phyloP scores from a whole-genome alignment of 2,329 filamentous ascomycete genomes.

The Trichoderma brevicompactum region DNA sequence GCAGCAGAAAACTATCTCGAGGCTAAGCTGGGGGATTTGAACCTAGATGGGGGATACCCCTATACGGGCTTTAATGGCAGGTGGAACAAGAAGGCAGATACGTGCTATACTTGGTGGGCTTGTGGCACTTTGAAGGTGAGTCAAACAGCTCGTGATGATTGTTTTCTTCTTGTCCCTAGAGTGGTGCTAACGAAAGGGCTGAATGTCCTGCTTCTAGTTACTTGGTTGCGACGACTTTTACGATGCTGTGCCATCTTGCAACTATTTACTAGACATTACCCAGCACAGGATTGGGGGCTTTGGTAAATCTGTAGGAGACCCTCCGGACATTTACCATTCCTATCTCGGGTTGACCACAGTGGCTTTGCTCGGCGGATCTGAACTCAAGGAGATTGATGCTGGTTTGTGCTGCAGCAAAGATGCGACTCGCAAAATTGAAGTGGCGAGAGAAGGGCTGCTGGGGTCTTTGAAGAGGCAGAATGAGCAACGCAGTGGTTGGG shows the following conservation, averaged over 20 bases:
- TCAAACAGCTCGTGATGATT: not conserved
- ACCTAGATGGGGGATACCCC: constrained; percentile 40
- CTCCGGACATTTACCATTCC: constrained; percentile 83
- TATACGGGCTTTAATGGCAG: constrained; percentile 86
- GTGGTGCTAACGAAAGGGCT: constrained; percentile 38
- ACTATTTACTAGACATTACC: constrained; percentile 81
- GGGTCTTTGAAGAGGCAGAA: constrained; percentile 27
- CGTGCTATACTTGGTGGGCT: constrained; percentile 96
- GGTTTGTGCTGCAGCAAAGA: constrained; percentile 74
- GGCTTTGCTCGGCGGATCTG: constrained; percentile 70
- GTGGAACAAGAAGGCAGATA: constrained; percentile 89
- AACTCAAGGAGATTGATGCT: constrained; percentile 73
- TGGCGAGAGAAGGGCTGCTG: constrained; percentile 49
- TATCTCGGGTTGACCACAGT: constrained; percentile 86
- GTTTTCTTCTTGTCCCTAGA: constrained; percentile 37
- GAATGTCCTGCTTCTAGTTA: constrained; percentile 48
- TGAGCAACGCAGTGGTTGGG: constrained; percentile 28
- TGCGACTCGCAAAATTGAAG: constrained; percentile 55
- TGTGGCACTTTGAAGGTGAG: constrained; percentile 62
- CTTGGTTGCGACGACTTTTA: constrained; percentile 63
- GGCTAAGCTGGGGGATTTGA: constrained; percentile 43
- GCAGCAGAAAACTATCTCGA: constrained; percentile 45
- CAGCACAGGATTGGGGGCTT: constrained; percentile 87
- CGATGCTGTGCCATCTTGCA: constrained; percentile 63
- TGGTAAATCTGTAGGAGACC: constrained; percentile 69